Base-by-base conservation (phyloP, 2,329 filamentous ascomycete species). In the Diaporthe ampelina region DNA sequence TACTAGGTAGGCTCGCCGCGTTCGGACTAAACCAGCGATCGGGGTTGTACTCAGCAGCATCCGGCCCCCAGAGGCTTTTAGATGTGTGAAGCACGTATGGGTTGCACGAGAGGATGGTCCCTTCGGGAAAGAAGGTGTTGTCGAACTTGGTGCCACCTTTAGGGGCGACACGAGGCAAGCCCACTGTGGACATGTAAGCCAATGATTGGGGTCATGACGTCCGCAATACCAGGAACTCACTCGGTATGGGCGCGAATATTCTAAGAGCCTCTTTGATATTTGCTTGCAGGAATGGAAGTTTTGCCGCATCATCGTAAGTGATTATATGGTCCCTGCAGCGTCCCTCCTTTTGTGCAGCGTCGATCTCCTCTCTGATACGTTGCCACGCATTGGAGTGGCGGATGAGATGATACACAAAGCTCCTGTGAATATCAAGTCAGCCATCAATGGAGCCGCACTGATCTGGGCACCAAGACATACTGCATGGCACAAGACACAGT, bases 261-360 rank as follows among this genome's bases (percentile, higher is more conserved):
- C 70, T 76, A 24, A 83, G 73, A 4, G 79, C 75, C 75, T 83
- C 82, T 75, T 82, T 81, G 74, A 83, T 81, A 72, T 81, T 82
- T 21, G 81, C 81, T 56, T 80, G 79, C n/a, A 83, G 76, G 71
- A 80, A 84, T 6, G 79, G 78, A 19, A 83, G 76, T 43, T 77
- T 77, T 72, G 80, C 79, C 1, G 82, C 78, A 37, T 81, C 79
- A 2, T 76, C 75, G 59, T 74, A 81, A 11, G 75, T 74, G 1
- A 80, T 76, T 1, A 80, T 70, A 29, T 73, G 50, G 52, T 75
- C 71, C 26, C 61, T 52, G 32, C 77, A 76, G 17, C 37, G 65
- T 32, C 75, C 75, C 26, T 72, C 61, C 24, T 26, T 52, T 17
- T 37, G 26, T 3, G 77, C 79, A 8, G 74, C 72, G 24, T 79